phyloP scores from a whole-genome alignment of 2,329 filamentous ascomycete species.

The Colletotrichum sp. region DNA sequence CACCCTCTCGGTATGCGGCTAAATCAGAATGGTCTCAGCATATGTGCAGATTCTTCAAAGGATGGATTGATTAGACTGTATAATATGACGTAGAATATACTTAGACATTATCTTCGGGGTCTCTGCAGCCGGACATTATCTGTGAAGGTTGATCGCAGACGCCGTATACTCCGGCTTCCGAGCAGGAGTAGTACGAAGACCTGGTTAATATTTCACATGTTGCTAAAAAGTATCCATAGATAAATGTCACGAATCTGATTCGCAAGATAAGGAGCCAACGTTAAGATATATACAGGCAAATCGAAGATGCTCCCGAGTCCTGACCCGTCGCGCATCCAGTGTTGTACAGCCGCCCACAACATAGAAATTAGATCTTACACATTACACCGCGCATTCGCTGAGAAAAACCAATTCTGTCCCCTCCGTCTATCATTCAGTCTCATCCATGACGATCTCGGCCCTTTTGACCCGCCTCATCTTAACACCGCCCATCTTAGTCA shows the following conservation, averaged over 20 bases:
- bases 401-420: not conserved
- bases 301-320: not conserved
- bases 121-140: accelerated
- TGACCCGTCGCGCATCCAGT: not conserved
- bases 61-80: accelerated
- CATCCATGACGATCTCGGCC: not conserved
- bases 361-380: not conserved
- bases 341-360: not conserved
- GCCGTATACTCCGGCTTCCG: not conserved
- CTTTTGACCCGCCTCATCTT: not conserved
- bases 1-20: not conserved
- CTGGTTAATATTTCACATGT: accelerated
- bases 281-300: not conserved
- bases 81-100: not conserved
- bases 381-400: not conserved
- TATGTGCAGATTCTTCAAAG: not conserved
- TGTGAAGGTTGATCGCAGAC: not conserved
- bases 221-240: accelerated
- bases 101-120: accelerated
- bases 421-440: not conserved
- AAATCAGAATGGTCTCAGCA: accelerated
- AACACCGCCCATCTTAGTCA: not conserved
- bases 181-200: not conserved
- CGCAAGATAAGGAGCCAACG: not conserved
- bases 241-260: not conserved